A percentile compares a stretch with the other conserved stretches of the same genome.
Evolutionary conservation across 2,329 filamentous ascomycete genomes (phyloP).

Genomic region (Ophiosphaerella korrae): DNA sequence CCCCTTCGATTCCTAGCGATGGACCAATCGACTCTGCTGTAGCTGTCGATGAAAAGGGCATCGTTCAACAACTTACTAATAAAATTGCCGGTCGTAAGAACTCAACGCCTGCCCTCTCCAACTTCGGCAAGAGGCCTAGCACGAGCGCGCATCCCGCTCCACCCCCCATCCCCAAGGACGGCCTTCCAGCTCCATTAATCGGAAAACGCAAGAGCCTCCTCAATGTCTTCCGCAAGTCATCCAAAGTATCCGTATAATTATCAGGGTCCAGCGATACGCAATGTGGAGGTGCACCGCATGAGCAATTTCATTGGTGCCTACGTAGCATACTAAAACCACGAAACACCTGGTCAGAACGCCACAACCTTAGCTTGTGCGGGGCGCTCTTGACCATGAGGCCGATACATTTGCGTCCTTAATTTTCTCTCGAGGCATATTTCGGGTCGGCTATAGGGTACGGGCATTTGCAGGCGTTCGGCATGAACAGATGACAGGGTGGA

Average conservation of each 20-base stretch:
- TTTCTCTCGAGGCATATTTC: slow-evolving; percentile 3
- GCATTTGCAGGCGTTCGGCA: slow-evolving; percentile 11
- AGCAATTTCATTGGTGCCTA: not conserved
- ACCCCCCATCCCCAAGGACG: slow-evolving; percentile 40
- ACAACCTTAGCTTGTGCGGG: slow-evolving; percentile 1
- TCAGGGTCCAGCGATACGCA: not conserved
- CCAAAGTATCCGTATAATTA: not conserved
- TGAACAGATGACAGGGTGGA: slow-evolving; percentile 5
- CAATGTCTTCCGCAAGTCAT: slow-evolving; percentile 47
- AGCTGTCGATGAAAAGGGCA: slow-evolving; percentile 36
- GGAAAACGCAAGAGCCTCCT: slow-evolving; percentile 56
- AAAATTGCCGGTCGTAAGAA: slow-evolving; percentile 26
- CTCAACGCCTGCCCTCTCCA: slow-evolving; percentile 29
- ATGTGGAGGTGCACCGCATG: not conserved
- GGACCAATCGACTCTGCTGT: slow-evolving; percentile 44
- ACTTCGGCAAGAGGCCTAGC: slow-evolving; percentile 23
- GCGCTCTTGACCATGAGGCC: slow-evolving; percentile 5
- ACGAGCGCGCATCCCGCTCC: slow-evolving; percentile 22
- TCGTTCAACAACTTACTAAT: slow-evolving; percentile 21
- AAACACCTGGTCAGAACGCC: not conserved
- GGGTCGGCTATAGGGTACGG: slow-evolving; percentile 5
- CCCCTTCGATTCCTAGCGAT: slow-evolving; percentile 42
- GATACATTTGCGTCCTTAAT: slow-evolving; percentile 9
- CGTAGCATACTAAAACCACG: slow-evolving; percentile 3
- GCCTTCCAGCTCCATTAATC: slow-evolving; percentile 39